A percentile compares a stretch with the other conserved stretches of the same genome.
These are phyloP conservation scores for Teratosphaeriaceae sp. DNA, from an alignment of 2,329 filamentous ascomycete genomes.

Conservation along the genomic window DNA sequence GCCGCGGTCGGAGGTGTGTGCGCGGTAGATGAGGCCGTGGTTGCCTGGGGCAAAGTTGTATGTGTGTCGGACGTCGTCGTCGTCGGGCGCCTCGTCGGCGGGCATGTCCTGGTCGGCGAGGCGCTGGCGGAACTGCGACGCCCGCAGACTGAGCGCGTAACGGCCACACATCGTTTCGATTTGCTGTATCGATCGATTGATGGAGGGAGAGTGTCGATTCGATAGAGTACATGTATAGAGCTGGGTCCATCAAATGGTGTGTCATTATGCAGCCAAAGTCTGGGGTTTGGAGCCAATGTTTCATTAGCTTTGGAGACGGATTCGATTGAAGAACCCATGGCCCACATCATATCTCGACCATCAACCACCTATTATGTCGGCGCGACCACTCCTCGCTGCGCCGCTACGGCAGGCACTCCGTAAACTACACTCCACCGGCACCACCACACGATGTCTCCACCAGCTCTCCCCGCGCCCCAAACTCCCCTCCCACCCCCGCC, in stretches of 20 bases:
- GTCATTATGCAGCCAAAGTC: no score
- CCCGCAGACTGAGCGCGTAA: slow-evolving; percentile 55
- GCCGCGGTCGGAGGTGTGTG: slow-evolving; percentile 59
- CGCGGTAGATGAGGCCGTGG: slow-evolving; percentile 78
- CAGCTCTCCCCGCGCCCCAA: slow-evolving; percentile 11
- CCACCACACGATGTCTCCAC: slow-evolving; percentile 12
- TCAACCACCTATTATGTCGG: slow-evolving; percentile 27
- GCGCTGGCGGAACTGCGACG: slow-evolving; percentile 66
- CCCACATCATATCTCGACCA: no score
- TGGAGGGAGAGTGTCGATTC: no score
- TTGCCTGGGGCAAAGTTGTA: slow-evolving; percentile 94
- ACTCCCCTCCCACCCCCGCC: slow-evolving; percentile 6
- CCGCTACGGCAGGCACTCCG: slow-evolving; percentile 14
- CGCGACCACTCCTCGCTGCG: slow-evolving; percentile 24
- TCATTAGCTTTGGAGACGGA: no score
- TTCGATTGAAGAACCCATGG: no score
- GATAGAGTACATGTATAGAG: no score
- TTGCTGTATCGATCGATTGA: no score
- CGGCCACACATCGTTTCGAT: slow-evolving; percentile 56
- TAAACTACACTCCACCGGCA: neutral
- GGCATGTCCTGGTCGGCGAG: slow-evolving; percentile 69
- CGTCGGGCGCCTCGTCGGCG: slow-evolving; percentile 63
- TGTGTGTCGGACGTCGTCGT: slow-evolving; percentile 71
- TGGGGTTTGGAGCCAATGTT: no score
- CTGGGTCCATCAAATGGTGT: no score